These are phyloP conservation scores for Acer campestre DNA, from an alignment of 345 rosid species.

Conservation along the genomic window DNA sequence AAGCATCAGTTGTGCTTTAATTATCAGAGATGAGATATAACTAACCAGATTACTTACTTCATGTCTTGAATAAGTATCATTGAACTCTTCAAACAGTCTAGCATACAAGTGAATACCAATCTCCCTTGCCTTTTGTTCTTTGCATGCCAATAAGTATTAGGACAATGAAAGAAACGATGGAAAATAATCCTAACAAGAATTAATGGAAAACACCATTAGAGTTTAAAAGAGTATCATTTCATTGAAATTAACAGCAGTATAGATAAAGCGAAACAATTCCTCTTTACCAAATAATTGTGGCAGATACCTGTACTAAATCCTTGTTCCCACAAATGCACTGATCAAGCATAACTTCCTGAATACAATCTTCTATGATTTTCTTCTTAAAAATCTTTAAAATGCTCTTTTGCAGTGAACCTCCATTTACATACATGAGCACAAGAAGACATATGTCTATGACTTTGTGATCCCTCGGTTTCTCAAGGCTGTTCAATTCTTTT, in stretches of 20 bases:
- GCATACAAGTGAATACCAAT: slow-evolving; percentile 59
- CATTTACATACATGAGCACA: slow-evolving; percentile 64
- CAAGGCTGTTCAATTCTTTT: slow-evolving; percentile 64
- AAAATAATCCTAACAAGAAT: slow-evolving; percentile 61
- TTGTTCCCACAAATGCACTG: slow-evolving; percentile 72
- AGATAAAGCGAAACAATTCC: neutral
- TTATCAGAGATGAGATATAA: slow-evolving; percentile 4
- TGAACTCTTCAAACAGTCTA: slow-evolving; percentile 68
- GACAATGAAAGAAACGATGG: slow-evolving; percentile 68
- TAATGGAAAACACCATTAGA: slow-evolving; percentile 18
- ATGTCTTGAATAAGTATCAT: slow-evolving; percentile 67
- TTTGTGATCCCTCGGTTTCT: slow-evolving; percentile 73
- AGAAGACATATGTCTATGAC: slow-evolving; percentile 83
- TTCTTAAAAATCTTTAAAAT: slow-evolving; percentile 69
- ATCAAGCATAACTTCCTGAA: slow-evolving; percentile 64
- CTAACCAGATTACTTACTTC: slow-evolving; percentile 48
- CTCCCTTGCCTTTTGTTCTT: slow-evolving; percentile 77
- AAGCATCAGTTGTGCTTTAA: neutral
- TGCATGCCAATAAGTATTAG: slow-evolving; percentile 70
- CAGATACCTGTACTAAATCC: slow-evolving; percentile 62
- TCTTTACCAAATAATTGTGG: neutral
- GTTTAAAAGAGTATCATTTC: slow-evolving; percentile 3
- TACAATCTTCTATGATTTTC: slow-evolving; percentile 68
- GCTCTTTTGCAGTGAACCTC: slow-evolving; percentile 53
- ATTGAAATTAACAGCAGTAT: slow-evolving; percentile 10